Base-by-base conservation (phyloP, 441 rosid genomes). In the Dalechampia spathulata region DNA sequence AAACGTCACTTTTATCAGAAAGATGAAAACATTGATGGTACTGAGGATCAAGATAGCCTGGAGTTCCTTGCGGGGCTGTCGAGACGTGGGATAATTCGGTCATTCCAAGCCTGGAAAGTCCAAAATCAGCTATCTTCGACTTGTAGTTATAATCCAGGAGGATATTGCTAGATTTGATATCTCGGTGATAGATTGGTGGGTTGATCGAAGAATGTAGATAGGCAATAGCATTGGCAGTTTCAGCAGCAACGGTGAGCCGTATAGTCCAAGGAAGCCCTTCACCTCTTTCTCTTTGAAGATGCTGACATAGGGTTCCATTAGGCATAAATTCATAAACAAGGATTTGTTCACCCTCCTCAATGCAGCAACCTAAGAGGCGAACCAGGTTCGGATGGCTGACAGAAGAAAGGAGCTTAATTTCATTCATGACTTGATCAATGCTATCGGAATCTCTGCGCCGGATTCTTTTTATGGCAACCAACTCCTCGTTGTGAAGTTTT, bases 1-100 rank as follows among this genome's bases (percentile, higher is more conserved):
- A 89, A 12, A 92, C 99, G 20, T 89, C 99, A 15, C 99, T 92
- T 73, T 92, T 92, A 55, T 91, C 98, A 0, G 98, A 86, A 26
- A 91, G 87, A 64, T 91, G 98, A 62, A 86, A 91, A 60, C 74
- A 80, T 56, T 92, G 98, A 67, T 92, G 96, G 67, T 92, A 92
- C 37, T 89, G 90, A 46, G 98, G 98, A 67, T 92, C 96, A 16
- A 92, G 77, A 50, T 92, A 92, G 62, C 98, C 98, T 0, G 98
- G 98, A 47, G 98, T 88, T 55, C 98, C 98, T 72, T 88, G 96
- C 15, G 98, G 98, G 36, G 91, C 96, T 5, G 98, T 92, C 15
- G 98, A 92, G 61, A 92, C 73, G 61, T 92, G 90, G 28, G 98
- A 88, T 20, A 59, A 63, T 47, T 89, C 94, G 0, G 78, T 57